Evolutionary conservation across 768 basidiomycete species (phyloP).

Genomic region (Fibroporia radiculosa): DNA sequence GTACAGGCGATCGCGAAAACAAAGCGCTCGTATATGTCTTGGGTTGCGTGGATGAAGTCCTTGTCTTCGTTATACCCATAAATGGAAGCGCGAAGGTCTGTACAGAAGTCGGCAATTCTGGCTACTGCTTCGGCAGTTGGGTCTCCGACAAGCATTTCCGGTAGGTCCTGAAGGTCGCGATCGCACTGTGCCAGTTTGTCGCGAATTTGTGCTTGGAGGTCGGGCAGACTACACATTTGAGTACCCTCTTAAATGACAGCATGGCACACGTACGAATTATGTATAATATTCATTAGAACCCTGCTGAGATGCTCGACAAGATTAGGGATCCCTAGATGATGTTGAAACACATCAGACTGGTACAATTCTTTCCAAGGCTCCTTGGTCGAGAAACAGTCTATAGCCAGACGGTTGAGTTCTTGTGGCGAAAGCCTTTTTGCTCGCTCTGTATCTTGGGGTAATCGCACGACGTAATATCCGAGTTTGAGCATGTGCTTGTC

Average conservation of each 20-base stretch:
- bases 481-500: slow-evolving; percentile 38
- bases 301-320: slow-evolving; percentile 46
- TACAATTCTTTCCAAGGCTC: slow-evolving; percentile 46
- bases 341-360: slow-evolving; percentile 29
- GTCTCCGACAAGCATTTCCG: slow-evolving; percentile 28
- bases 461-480: slow-evolving; percentile 55
- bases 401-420: slow-evolving; percentile 30
- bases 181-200: slow-evolving; percentile 29
- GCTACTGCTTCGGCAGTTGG: slow-evolving; percentile 38
- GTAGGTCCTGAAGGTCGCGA: slow-evolving; percentile 31
- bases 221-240: slow-evolving; percentile 35
- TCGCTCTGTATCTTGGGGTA: slow-evolving; percentile 54
- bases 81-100: slow-evolving; percentile 27
- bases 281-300: slow-evolving; percentile 46
- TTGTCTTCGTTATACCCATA: slow-evolving; percentile 28
- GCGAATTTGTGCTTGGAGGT: slow-evolving; percentile 32
- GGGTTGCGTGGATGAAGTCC: slow-evolving; percentile 28
- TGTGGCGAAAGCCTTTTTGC: slow-evolving; percentile 25
- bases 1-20: slow-evolving; percentile 29
- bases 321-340: slow-evolving; percentile 50
- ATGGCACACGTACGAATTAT: slow-evolving; percentile 36
- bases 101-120: slow-evolving; percentile 38
- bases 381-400: slow-evolving; percentile 38
- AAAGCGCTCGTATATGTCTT: slow-evolving; percentile 26
- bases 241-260: background rate